Evolutionary conservation across 176 grass and related monocot genomes (phyloP).

Genomic region (Oryza brachyantha): DNA sequence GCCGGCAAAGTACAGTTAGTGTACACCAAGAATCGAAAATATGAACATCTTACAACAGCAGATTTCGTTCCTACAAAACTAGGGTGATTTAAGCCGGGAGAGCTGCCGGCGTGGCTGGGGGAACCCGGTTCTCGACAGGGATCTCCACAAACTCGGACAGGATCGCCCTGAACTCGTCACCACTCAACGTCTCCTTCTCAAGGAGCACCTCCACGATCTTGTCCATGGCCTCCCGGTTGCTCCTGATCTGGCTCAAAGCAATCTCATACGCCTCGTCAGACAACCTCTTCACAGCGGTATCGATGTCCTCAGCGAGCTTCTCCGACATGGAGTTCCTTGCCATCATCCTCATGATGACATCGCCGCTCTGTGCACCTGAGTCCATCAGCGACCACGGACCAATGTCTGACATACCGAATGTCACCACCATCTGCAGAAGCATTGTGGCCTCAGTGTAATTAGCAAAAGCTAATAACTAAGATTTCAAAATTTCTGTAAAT

Average conservation of each 20-base stretch:
- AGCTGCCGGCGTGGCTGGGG: slow-evolving; percentile 49
- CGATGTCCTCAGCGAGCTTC: slow-evolving; percentile 90
- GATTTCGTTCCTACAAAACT: slow-evolving; percentile 26
- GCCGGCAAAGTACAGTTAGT: slow-evolving; percentile 33
- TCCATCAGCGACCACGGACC: slow-evolving; percentile 99
- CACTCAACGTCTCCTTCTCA: slow-evolving; percentile 86
- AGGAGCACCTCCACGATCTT: slow-evolving; percentile 92
- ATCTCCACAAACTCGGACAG: slow-evolving; percentile 92
- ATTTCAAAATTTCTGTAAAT: neutral
- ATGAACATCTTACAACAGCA: slow-evolving; percentile 60
- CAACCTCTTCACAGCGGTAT: slow-evolving; percentile 69
- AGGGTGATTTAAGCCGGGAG: slow-evolving; percentile 35
- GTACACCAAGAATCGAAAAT: slow-evolving; percentile 38
- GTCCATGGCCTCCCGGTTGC: slow-evolving; percentile 89
- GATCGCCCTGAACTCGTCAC: slow-evolving; percentile 86
- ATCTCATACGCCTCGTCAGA: slow-evolving; percentile 85
- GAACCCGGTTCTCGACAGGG: slow-evolving; percentile 82
- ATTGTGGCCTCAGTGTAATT: slow-evolving; percentile 16
- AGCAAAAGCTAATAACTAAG: neutral
- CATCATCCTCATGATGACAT: slow-evolving; percentile 99
- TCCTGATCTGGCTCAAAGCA: slow-evolving; percentile 61
- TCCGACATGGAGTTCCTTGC: slow-evolving; percentile 97
- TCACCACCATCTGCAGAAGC: slow-evolving; percentile 76
- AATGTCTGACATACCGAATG: slow-evolving; percentile 96
- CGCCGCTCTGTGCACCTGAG: slow-evolving; percentile 54